A percentile compares a stretch with the other conserved stretches of the same genome.
Conservation (phyloP, 129 eudicot species). For the Centaurea solstitialis region DNA sequence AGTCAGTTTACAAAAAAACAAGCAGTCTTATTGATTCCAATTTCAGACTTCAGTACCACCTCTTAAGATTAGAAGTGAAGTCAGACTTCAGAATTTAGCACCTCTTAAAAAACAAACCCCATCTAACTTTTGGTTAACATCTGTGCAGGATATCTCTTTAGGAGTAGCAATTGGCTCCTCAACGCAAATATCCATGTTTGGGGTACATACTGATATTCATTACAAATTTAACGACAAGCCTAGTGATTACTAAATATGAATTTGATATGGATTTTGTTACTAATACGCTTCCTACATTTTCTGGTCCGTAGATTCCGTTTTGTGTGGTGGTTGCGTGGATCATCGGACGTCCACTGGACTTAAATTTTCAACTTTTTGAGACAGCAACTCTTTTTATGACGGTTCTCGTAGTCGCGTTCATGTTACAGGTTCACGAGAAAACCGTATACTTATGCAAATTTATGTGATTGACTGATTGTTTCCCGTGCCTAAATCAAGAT, state of each 20-base stretch:
- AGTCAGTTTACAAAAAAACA: no score
- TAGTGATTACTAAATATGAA: background rate
- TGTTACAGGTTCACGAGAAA: conserved; percentile 62
- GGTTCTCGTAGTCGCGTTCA: conserved; percentile 83
- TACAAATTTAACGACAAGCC: no score
- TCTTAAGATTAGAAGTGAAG: no score
- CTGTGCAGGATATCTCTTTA: conserved; percentile 74
- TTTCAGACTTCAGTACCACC: no score
- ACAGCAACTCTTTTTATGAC: conserved; percentile 81
- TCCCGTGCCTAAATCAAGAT: background rate
- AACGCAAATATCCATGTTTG: conserved; percentile 93
- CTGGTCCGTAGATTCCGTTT: conserved; percentile 57
- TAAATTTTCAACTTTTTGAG: conserved; percentile 87
- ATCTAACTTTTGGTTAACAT: background rate
- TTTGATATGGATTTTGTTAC: background rate
- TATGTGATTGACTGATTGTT: no score
- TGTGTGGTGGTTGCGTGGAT: conserved; percentile 91
- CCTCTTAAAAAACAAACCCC: no score
- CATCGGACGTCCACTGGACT: conserved; percentile 73
- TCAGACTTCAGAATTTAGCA: no score
- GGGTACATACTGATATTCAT: conserved; percentile 47
- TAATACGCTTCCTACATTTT: background rate
- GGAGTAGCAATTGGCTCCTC: conserved; percentile 97
- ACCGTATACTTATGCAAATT: no score
- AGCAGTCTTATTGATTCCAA: no score